A percentile compares a stretch with the other conserved stretches of the same genome.
Evolutionary conservation across 371 early-diverging fungal species (phyloP).

Genomic region (Batkoa obscura): DNA sequence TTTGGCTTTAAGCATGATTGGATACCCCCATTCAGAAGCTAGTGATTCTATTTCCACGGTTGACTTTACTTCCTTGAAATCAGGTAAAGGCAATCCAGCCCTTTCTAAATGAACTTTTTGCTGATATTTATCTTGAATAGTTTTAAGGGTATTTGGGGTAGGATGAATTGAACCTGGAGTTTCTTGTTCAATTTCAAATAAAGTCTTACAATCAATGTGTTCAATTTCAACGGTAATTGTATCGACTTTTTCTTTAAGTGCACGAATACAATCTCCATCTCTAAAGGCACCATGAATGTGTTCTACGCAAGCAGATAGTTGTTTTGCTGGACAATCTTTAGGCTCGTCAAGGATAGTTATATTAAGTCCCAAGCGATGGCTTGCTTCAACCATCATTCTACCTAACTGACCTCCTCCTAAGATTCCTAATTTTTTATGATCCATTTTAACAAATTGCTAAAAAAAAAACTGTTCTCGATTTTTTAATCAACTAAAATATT

Average conservation of each 20-base stretch:
- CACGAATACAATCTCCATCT: slow-evolving; percentile 45
- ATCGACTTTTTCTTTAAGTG: slow-evolving; percentile 50
- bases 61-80: slow-evolving; percentile 33
- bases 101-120: slow-evolving; percentile 59
- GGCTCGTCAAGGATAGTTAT: slow-evolving; percentile 67
- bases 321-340: slow-evolving; percentile 61
- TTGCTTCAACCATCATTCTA: slow-evolving; percentile 90
- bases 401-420: slow-evolving; percentile 88
- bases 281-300: slow-evolving; percentile 71
- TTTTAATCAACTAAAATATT: too few species aligned
- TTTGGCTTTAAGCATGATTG: slow-evolving; percentile 85
- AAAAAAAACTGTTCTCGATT: too few species aligned
- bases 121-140: slow-evolving; percentile 88
- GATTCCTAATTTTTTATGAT: slow-evolving; percentile 37
- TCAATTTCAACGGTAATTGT: slow-evolving; percentile 92
- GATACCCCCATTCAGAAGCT: slow-evolving; percentile 53
- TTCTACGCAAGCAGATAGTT: slow-evolving; percentile 35
- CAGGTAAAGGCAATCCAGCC: slow-evolving; percentile 47
- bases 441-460: slow-evolving; percentile 14
- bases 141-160: slow-evolving; percentile 51
- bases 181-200: slow-evolving; percentile 33
- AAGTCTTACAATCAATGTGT: slow-evolving; percentile 69
- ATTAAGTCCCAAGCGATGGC: slow-evolving; percentile 64
- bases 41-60: slow-evolving; percentile 27
- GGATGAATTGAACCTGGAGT: slow-evolving; percentile 40